Base-by-base conservation (phyloP, 2,329 filamentous ascomycete genomes). In the Diaporthe sp. region DNA sequence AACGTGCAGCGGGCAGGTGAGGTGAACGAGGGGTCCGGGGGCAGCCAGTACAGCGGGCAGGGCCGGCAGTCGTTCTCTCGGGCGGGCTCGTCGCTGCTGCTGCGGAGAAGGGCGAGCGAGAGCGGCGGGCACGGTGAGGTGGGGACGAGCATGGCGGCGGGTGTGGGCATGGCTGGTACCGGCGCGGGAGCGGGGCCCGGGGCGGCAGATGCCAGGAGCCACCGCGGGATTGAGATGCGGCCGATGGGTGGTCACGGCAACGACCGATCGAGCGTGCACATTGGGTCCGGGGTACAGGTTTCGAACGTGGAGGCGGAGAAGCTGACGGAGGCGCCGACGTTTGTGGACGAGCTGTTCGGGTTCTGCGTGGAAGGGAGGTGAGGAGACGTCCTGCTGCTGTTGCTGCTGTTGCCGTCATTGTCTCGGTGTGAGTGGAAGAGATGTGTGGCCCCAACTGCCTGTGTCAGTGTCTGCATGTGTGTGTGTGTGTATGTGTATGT, bases 331-430 rank as follows among this genome's bases (percentile, higher is more conserved):
- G 78, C 69, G 76, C 80, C 72, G 75, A 88, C 85, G 2, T 88
- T 87, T 79, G 86, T 88, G 37, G 86, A 88, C 75, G 86, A 87
- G 76, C 78, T 88, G 49, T 86, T 87, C 77, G 77, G 78, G 19
- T 76, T 81, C 39, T 81, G 78, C 17, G 77, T 79, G 37, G 73
- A 76, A 34, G 75, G 73, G 28, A 73, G 73, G 57, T 76, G 72
- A 44, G 25, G 44, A 12, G 5, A 42, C 5, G 34, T 34, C 13
- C 9, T 34, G 34, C 34, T 34, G 67, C 39, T 39, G 28, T 22
- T 55, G 22, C 6, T 17, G 44, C 8, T 22, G 44, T 49, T 49
- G 44, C 22, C 17, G 15, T 9, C 44, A 8, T 19, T 49, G 19
- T 22, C 44, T 7, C 8, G 44, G 44, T 4, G 22, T 19, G 44